A percentile compares a stretch with the other conserved stretches of the same genome.
phyloP scores from a whole-genome alignment of 2,329 filamentous ascomycete genomes.

The Exophiala oligosperma region DNA sequence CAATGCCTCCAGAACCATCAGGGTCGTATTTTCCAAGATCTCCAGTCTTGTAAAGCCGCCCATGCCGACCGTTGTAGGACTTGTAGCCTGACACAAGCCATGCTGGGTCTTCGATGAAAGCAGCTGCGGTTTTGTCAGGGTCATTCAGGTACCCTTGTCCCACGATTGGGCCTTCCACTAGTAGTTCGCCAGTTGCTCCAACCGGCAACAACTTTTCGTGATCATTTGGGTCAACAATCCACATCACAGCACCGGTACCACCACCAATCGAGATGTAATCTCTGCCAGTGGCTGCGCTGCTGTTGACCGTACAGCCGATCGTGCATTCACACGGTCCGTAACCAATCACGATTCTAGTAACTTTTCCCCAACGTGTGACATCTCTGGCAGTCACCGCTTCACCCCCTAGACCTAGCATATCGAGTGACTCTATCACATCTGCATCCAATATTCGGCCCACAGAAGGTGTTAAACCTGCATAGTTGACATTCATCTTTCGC shows the following conservation, averaged over 20 bases:
- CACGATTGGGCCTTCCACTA: conserved; percentile 50
- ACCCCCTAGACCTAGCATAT: conserved; percentile 38
- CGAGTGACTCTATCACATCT: conserved; percentile 45
- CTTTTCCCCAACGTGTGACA: conserved; percentile 30
- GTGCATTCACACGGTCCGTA: conserved; percentile 47
- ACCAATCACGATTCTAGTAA: conserved; percentile 47
- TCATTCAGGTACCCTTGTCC: conserved; percentile 49
- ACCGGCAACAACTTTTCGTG: conserved; percentile 42
- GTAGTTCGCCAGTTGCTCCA: conserved; percentile 49
- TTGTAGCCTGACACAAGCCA: conserved; percentile 36
- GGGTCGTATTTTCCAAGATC: conserved; percentile 43
- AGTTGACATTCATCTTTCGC: conserved; percentile 51
- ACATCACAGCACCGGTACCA: conserved; percentile 38
- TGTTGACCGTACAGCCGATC: conserved; percentile 42
- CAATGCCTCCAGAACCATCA: conserved; percentile 39
- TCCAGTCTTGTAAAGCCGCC: conserved; percentile 43
- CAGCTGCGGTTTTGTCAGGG: conserved; percentile 36
- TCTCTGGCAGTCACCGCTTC: conserved; percentile 30
- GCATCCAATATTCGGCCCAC: conserved; percentile 53
- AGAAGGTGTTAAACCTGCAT: conserved; percentile 59
- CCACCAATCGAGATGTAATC: conserved; percentile 42
- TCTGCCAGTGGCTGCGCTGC: conserved; percentile 35
- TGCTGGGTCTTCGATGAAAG: conserved; percentile 40
- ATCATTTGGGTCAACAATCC: conserved; percentile 43
- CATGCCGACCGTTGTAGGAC: conserved; percentile 30